Conservation (phyloP, 345 rosid genomes). For the Fremontodendron californicum region DNA sequence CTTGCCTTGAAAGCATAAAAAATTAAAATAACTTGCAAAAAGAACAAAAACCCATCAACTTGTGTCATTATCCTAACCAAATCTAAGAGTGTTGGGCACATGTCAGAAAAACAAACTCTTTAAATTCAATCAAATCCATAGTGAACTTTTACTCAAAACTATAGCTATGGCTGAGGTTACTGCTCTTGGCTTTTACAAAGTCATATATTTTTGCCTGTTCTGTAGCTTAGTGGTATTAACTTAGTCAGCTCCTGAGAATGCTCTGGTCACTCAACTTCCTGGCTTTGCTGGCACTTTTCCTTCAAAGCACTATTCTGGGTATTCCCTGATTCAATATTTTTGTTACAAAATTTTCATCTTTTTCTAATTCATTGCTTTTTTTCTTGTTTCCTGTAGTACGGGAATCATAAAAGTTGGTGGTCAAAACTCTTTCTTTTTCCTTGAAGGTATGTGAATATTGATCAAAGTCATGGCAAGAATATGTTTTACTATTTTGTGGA, state of each 20-base stretch:
- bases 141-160: background rate
- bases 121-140: background rate
- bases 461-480: conserved; percentile 44
- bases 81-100: background rate
- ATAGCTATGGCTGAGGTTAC: conserved; percentile 27
- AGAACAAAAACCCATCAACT: background rate
- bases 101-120: background rate
- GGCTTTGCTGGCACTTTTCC: conserved; percentile 62
- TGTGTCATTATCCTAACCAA: background rate
- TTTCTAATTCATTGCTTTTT: background rate
- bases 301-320: conserved; percentile 92
- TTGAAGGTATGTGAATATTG: conserved; percentile 61
- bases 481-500: conserved; percentile 76
- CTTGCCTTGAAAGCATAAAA: conserved; percentile 8
- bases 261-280: conserved; percentile 58
- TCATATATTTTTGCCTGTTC: conserved; percentile 17
- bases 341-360: background rate
- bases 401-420: background rate
- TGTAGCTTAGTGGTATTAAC: conserved; percentile 17
- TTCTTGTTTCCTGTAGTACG: background rate
- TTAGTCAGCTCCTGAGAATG: conserved; percentile 51
- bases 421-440: background rate
- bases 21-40: background rate
- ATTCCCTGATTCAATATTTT: background rate
- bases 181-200: conserved; percentile 14